phyloP scores from a whole-genome alignment of 1,139 yeast species.

The Torulaspora globosa region DNA sequence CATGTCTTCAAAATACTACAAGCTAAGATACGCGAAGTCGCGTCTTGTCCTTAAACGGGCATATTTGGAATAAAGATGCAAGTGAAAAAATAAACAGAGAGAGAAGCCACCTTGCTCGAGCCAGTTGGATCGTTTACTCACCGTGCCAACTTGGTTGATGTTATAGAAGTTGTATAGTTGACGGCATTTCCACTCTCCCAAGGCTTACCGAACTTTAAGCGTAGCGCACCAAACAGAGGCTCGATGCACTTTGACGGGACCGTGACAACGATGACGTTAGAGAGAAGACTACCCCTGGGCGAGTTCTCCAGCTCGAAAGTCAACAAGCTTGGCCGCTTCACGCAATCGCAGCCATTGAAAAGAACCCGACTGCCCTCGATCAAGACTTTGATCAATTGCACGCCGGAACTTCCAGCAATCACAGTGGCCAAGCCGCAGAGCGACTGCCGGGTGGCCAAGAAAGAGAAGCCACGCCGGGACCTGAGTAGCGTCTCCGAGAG shows the following conservation, averaged over 20 bases:
- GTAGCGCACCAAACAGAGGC: not conserved
- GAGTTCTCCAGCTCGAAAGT: constrained; percentile 29
- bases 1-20: not conserved
- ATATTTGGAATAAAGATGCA: constrained; percentile 3
- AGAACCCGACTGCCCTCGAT: constrained; percentile 25
- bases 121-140: not conserved
- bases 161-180: constrained; percentile 4
- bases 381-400: constrained; percentile 16
- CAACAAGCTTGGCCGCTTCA: constrained; percentile 18
- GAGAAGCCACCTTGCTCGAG: not conserved
- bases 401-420: constrained; percentile 6
- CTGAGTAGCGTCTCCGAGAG: constrained; percentile 49
- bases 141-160: not conserved
- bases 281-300: constrained; percentile 28
- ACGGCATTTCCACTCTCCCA: not conserved
- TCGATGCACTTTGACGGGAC: constrained; percentile 5
- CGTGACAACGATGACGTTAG: constrained; percentile 12
- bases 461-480: constrained; percentile 2
- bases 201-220: not conserved
- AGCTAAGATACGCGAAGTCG: constrained; percentile 8
- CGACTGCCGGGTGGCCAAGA: not conserved
- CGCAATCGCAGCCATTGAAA: constrained; percentile 6
- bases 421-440: constrained; percentile 2
- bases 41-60: constrained; percentile 13
- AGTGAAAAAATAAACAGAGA: constrained; percentile 6